Percentiles rank a stretch among this genome's conserved stretches.
Conservation (phyloP, 192 early-diverging fungal genomes). For the Backusella mclennaniae region DNA sequence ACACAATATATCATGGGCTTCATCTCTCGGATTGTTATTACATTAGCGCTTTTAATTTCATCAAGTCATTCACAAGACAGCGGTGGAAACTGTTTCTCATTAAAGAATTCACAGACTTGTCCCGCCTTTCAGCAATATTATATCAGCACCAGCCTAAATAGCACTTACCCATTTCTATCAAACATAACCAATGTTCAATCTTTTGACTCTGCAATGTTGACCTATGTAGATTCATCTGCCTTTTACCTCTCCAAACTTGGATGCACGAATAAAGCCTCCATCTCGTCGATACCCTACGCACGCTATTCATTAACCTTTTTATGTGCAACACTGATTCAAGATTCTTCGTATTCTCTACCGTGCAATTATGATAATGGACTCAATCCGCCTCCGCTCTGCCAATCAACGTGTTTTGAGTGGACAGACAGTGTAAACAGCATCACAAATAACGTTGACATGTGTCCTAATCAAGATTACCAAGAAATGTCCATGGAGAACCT, state of each 20-base stretch:
- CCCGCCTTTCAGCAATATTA: constrained; percentile 32
- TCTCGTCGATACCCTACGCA: constrained; percentile 29
- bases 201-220: constrained; percentile 26
- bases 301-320: constrained; percentile 30
- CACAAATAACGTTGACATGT: constrained; percentile 13
- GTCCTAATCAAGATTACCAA: constrained; percentile 11
- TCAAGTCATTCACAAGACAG: neutral
- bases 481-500: constrained; percentile 5
- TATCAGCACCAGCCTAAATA: constrained; percentile 10
- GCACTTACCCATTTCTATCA: constrained; percentile 12
- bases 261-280: constrained; percentile 13
- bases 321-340: constrained; percentile 33
- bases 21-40: neutral
- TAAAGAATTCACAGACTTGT: constrained; percentile 28
- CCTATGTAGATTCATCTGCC: constrained; percentile 21
- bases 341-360: constrained; percentile 23
- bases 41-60: neutral
- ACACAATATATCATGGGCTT: neutral
- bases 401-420: constrained; percentile 28
- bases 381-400: constrained; percentile 33
- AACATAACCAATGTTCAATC: constrained; percentile 17
- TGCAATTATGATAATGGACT: constrained; percentile 28
- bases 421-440: constrained; percentile 26
- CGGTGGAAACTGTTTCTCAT: constrained; percentile 12
- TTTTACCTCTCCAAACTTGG: constrained; percentile 20